Evolutionary conservation across 2,329 filamentous ascomycete species (phyloP).

Genomic region (Conoideocrella luteorostrata): DNA sequence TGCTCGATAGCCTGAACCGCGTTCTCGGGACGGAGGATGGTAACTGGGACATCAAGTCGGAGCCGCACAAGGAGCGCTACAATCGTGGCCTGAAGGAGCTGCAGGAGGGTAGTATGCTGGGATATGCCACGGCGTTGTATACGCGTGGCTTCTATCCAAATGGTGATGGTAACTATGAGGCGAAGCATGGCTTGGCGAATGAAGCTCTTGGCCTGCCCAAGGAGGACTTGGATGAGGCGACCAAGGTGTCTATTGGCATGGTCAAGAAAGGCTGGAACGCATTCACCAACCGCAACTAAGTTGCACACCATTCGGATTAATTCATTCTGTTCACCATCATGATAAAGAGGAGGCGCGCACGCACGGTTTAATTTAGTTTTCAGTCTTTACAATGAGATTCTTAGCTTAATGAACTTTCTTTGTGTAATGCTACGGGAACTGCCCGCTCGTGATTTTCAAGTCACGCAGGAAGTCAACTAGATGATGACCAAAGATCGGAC

Average conservation of each 20-base stretch:
- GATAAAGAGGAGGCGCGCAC: neutral
- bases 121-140: constrained; percentile 49
- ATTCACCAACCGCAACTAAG: neutral
- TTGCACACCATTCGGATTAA: too few relatives aligned
- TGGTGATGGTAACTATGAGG: constrained; percentile 34
- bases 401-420: too few relatives aligned
- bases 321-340: neutral
- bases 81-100: constrained; percentile 18
- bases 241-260: constrained; percentile 40
- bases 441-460: too few relatives aligned
- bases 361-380: too few relatives aligned
- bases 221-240: constrained; percentile 53
- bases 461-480: too few relatives aligned
- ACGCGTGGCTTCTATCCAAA: constrained; percentile 44
- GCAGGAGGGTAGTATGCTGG: constrained; percentile 25
- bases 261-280: constrained; percentile 2
- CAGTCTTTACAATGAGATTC: too few relatives aligned
- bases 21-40: constrained; percentile 49
- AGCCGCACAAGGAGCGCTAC: neutral
- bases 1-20: constrained; percentile 54
- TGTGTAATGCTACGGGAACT: too few relatives aligned
- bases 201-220: constrained; percentile 46
- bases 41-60: constrained; percentile 45
- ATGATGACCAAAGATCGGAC: too few relatives aligned
- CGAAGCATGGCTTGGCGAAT: constrained; percentile 36